Conservation (phyloP, 306 rosid genomes). For the Quercus aquifolioides region DNA sequence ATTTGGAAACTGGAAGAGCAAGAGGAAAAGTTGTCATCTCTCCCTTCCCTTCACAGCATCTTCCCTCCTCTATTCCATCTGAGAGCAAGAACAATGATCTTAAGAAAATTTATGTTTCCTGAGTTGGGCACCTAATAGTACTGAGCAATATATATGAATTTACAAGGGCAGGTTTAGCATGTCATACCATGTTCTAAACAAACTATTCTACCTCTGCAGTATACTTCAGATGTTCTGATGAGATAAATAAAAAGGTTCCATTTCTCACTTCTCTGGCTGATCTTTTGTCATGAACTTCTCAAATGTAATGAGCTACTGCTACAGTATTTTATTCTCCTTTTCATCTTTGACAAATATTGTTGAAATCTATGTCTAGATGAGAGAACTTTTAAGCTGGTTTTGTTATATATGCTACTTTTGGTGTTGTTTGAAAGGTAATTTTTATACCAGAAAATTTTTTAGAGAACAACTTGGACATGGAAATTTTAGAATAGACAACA, state of each 20-base stretch:
- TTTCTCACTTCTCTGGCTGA: no score
- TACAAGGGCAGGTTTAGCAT: not conserved
- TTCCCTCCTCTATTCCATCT: constrained; percentile 1
- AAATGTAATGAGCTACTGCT: no score
- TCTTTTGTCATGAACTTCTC: no score
- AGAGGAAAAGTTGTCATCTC: constrained; percentile 43
- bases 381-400: no score
- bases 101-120: not conserved
- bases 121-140: not conserved
- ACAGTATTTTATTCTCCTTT: no score
- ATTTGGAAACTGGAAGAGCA: constrained; percentile 43
- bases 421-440: no score
- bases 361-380: no score
- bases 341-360: no score
- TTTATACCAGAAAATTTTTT: not conserved
- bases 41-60: constrained; percentile 5
- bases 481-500: not conserved
- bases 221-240: not conserved
- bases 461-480: not conserved
- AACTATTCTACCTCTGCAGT: not conserved
- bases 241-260: not conserved
- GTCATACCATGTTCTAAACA: not conserved
- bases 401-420: no score
- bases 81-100: constrained; percentile 2
- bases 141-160: not conserved